Base-by-base conservation (phyloP, 768 basidiomycete species). In the Mycena chlorophos region DNA sequence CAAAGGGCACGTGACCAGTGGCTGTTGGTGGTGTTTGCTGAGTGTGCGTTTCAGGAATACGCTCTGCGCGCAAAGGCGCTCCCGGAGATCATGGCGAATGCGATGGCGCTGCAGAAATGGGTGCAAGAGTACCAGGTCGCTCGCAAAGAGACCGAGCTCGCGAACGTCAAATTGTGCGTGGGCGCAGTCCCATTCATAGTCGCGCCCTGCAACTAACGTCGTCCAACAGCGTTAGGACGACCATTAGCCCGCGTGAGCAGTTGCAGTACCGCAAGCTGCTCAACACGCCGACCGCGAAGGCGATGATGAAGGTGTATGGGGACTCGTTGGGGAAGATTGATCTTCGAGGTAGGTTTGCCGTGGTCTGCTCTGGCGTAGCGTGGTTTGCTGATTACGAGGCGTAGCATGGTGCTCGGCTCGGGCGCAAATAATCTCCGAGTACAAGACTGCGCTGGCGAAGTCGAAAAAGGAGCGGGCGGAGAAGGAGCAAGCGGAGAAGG, bases 371-470 rank as follows among this genome's bases (percentile, higher is more conserved):
- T 40, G 10, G 39, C 20, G 13, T 46, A 46, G 12, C 12, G 6
- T 13, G 20, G 27, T 25, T 23, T 5, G 39, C 19, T 42, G 48
- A 14, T 17, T 3, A 5, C 40, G 8, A 5, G 40, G 5, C 22
- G 1, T 38, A 54, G 56, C 39, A 1, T 58, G 52, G 56, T 58
- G 56, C 26, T 38, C n/a, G 2, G 52, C 54, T 25, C 56, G 56
- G 10, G 27, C 39, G 26, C 19, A 26, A 14, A 43, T 38, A 2
- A 20, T 56, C 28, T 34, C 26, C 14, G 55, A 56, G 22, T 56
- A 56, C 40, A 42, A 42, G 40, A 42, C 22, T 20, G 40, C 13
- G 20, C 40, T 42, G 22, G 40, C n/a, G 14, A 5, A 42, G 20
- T 42, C 40, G 40, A 42, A 20, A 20, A 42, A 42, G n/a, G 40